Percentiles rank a stretch among this genome's conserved stretches.
Conservation (phyloP, 305 asterid genomes). For the Rubia peregrina region DNA sequence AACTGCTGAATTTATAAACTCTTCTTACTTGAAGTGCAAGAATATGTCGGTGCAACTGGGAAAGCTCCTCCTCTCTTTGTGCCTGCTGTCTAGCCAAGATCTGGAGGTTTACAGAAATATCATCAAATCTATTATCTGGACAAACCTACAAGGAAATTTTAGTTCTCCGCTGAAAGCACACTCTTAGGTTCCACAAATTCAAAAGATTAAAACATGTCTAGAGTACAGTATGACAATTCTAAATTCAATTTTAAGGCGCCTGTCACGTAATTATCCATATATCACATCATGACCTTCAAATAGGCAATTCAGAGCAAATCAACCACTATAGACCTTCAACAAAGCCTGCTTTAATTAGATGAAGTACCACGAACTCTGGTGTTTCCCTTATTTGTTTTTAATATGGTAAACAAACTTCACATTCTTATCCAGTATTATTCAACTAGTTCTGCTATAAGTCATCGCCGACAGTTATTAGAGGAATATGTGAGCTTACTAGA, state of each 20-base stretch:
- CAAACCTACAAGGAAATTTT: neutral
- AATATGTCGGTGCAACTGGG: constrained; percentile 93
- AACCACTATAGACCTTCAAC: too few relatives aligned
- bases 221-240: neutral
- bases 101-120: constrained; percentile 34
- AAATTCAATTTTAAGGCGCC: neutral
- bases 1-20: neutral
- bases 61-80: constrained; percentile 98
- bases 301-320: too few relatives aligned
- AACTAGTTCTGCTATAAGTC: constrained; percentile 1
- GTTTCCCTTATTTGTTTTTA: too few relatives aligned
- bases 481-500: constrained; percentile 45
- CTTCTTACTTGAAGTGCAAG: constrained; percentile 87
- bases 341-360: neutral
- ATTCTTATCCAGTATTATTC: neutral
- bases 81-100: constrained; percentile 99
- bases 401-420: neutral
- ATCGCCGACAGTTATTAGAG: neutral
- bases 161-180: neutral
- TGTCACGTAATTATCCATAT: neutral
- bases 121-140: constrained; percentile 3
- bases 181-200: neutral
- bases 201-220: neutral
- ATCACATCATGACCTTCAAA: neutral
- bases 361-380: neutral